These are phyloP conservation scores for Penicillium psychrofluorescens DNA, from an alignment of 495 filamentous ascomycete genomes.

Conservation along the genomic window DNA sequence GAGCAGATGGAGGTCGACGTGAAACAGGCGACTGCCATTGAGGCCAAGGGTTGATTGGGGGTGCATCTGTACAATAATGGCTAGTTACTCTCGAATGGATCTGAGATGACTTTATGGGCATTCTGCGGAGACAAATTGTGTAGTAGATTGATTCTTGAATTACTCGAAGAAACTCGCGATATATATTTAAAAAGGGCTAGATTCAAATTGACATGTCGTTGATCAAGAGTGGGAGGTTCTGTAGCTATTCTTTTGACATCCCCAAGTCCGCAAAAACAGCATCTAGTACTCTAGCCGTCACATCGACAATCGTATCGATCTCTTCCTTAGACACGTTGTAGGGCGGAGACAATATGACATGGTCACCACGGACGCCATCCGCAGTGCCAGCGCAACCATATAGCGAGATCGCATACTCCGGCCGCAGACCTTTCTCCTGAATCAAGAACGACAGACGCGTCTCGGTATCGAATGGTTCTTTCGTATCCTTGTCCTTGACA, in stretches of 20 bases:
- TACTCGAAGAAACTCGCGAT: neutral
- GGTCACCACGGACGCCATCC: slow-evolving; percentile 64
- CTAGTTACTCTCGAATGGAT: neutral
- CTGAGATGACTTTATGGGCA: neutral
- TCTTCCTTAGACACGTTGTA: slow-evolving; percentile 60
- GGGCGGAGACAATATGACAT: slow-evolving; percentile 67
- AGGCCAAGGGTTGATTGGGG: slow-evolving; percentile 16
- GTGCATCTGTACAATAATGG: slow-evolving; percentile 16
- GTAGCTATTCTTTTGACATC: neutral
- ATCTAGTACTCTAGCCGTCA: slow-evolving; percentile 25
- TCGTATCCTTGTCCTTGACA: slow-evolving; percentile 47
- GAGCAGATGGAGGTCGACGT: slow-evolving; percentile 4
- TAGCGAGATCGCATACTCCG: slow-evolving; percentile 53
- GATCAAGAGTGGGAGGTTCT: neutral
- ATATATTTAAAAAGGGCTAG: neutral
- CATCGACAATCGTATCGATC: slow-evolving; percentile 51
- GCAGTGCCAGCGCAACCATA: slow-evolving; percentile 64
- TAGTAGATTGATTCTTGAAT: slow-evolving; percentile 7
- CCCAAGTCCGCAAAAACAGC: slow-evolving; percentile 23
- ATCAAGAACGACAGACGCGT: slow-evolving; percentile 36
- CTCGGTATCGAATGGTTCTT: slow-evolving; percentile 42
- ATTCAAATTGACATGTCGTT: neutral
- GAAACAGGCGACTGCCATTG: slow-evolving; percentile 18
- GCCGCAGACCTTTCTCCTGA: slow-evolving; percentile 42
- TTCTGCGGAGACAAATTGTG: too few relatives aligned